Base-by-base conservation (phyloP, 768 basidiomycete genomes). In the Leccinum uliginosum region DNA sequence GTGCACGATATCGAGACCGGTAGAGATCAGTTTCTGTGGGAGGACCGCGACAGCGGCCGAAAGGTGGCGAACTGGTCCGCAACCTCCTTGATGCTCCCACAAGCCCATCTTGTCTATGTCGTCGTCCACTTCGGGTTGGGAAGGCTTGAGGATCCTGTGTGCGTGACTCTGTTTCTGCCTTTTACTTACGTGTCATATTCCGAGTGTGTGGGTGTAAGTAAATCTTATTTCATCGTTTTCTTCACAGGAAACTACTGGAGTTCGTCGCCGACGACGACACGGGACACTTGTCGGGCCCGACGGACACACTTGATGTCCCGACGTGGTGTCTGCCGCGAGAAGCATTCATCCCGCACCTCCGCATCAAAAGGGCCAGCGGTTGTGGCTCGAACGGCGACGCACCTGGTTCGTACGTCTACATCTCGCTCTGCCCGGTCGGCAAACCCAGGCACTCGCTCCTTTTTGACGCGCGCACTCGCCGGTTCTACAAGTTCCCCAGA, bases 401-500 rank as follows among this genome's bases (percentile, higher is more conserved):
- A 9, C 60, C 65, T 1, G n/a, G 40, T 43, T 43, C 40, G 40
- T 67, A 62, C 21, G 62, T 21, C 4, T 62, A 59, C 6, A 34
- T 67, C 44, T 57, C 60, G 15, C 56, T 67, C 40, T 51, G 51
- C 47, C 9, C 56, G 2, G n/a, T 54, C 4, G 57, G 43, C 23
- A 56, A 58, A 21, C 65, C 62, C 23, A 54, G 46, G 12, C 53
- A 61, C 10, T 55, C 62, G 0, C 24, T 67, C 38, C 23, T 66
- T 6, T 65, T 65, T 38, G 59, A 65, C 54, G 40, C 56, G 4
- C 40, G 23, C 14, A 29, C 6, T 26, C 56, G 62, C 35, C 66
- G 27, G 21, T 65, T 64, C 52, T 62, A 59, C 56, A 67, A 65
- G 45, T 66, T 62, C 21, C 65, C 65, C 12, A 51, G 40, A 9